Evolutionary conservation across 345 rosid species (phyloP), one percentile per base, ranked within the genome.

Genomic region (Clarkia xantiana): DNA sequence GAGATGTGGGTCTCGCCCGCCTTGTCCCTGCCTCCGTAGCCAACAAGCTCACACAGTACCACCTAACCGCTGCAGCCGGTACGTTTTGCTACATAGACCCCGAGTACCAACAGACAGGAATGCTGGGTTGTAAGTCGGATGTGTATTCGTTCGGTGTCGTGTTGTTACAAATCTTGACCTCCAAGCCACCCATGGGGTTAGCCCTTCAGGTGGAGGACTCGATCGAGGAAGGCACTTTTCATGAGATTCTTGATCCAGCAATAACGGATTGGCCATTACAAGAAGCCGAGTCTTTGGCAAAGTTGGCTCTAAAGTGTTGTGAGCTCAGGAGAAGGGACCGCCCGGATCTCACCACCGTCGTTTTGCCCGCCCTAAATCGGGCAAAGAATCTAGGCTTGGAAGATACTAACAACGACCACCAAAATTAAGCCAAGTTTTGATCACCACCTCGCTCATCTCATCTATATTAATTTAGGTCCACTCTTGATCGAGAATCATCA

Each of bases 61-160:
- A 54, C 60, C 43, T 74, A 77, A 89, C 97, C 11, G 77, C 77
- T 44, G 90, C 97, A 19, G 90, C 77, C 3, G 97, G 97, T 11
- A 85, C 97, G 40, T 80, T 89, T 57, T 84, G 76, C 57, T 85
- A 85, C 57, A 85, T 85, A 11, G 97, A 88, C 45, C 97, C 94
- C 0, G 94, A 85, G 70, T 85, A 89, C 57, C 97, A 82, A 62
- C 93, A 78, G 60, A 70, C 90, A 3, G 97, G 97, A 59, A 55
- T 73, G 74, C 71, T 89, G 16, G 82, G 89, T 40, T 83, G 76
- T 52, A 84, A 89, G 70, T 89, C 95, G 15, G 95, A 89, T 50
- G 52, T 89, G 34, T 85, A 76, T 62, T 82, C 97, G 25, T 60
- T 89, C 0, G 95, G 94, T 3, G 80, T 89, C 49, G 51, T 89